These are phyloP conservation scores for Rhodotorula sp. DNA, from an alignment of 1,284 basidiomycete species.

Conservation along the genomic window DNA sequence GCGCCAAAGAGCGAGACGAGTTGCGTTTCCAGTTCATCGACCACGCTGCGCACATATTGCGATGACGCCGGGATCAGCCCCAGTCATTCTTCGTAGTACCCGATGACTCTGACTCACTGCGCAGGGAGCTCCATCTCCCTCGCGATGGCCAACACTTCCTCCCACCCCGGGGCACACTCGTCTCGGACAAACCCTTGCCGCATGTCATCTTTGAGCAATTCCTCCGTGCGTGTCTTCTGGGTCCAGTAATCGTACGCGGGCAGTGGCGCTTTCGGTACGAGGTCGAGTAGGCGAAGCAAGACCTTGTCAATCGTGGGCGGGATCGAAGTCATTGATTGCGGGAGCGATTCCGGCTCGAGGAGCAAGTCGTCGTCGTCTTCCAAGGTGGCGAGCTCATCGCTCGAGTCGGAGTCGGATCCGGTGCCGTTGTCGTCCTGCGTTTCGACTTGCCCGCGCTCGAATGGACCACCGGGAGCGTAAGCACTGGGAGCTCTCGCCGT, in stretches of 20 bases:
- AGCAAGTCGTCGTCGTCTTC: neutral
- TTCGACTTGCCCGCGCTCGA: no score
- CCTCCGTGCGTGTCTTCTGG: neutral
- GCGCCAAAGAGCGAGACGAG: slow-evolving; percentile 18
- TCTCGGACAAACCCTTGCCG: neutral
- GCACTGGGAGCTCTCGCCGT: slow-evolving; percentile 8
- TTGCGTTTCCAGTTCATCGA: slow-evolving; percentile 11
- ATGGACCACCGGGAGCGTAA: slow-evolving; percentile 9
- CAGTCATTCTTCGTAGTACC: no score
- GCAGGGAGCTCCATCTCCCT: slow-evolving; percentile 6
- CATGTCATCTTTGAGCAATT: neutral
- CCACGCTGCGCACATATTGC: slow-evolving; percentile 12
- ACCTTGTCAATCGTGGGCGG: neutral
- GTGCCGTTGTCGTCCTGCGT: neutral
- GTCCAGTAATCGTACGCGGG: slow-evolving; percentile 14
- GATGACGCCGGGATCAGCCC: no score
- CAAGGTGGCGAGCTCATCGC: neutral
- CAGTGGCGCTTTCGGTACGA: slow-evolving; percentile 13
- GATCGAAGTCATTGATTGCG: neutral
- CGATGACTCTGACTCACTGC: neutral
- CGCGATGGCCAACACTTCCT: slow-evolving; percentile 18
- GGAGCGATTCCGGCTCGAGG: neutral
- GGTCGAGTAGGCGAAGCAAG: slow-evolving; percentile 10
- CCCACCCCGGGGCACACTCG: slow-evolving; percentile 4
- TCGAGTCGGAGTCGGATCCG: neutral